phyloP scores from a whole-genome alignment of 352 stramenopile species.

The Elongisporangium prolatum region DNA sequence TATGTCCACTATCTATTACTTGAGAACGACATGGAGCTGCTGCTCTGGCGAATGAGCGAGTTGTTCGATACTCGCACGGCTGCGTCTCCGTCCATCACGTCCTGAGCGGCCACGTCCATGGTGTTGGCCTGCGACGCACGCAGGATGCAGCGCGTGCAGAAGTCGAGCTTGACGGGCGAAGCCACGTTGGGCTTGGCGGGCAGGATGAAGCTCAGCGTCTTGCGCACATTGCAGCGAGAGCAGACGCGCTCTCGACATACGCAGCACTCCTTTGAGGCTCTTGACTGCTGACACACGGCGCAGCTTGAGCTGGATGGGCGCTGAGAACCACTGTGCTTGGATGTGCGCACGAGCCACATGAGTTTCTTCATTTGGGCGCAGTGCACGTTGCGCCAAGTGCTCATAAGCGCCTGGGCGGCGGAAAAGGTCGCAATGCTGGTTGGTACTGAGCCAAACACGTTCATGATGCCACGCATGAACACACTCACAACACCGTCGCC shows the following conservation, averaged over 20 bases:
- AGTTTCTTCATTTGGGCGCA: conserved; percentile 2
- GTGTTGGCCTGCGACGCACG: conserved; percentile 21
- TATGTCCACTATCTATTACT: neutral
- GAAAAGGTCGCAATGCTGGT: neutral
- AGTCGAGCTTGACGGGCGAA: conserved; percentile 15
- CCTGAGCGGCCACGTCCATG: conserved; percentile 22
- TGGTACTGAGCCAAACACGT: conserved; percentile 1
- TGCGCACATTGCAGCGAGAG: neutral
- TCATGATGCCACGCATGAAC: conserved; percentile 35
- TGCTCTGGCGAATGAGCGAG: neutral
- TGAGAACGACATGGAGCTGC: neutral
- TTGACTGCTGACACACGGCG: neutral
- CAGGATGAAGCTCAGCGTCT: conserved; percentile 11
- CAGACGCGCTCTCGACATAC: neutral
- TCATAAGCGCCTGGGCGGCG: conserved; percentile 1
- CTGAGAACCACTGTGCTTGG: neutral
- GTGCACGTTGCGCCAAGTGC: conserved; percentile 1
- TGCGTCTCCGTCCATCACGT: conserved; percentile 11
- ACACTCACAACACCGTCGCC: conserved; percentile 18
- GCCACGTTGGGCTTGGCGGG: conserved; percentile 19
- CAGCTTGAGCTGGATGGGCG: neutral
- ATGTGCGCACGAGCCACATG: neutral
- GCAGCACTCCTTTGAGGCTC: neutral
- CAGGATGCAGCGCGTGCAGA: conserved; percentile 33
- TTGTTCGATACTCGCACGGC: neutral